phyloP scores from a whole-genome alignment of 2,329 filamentous ascomycete genomes.

The Verticillium nonalfalfae region DNA sequence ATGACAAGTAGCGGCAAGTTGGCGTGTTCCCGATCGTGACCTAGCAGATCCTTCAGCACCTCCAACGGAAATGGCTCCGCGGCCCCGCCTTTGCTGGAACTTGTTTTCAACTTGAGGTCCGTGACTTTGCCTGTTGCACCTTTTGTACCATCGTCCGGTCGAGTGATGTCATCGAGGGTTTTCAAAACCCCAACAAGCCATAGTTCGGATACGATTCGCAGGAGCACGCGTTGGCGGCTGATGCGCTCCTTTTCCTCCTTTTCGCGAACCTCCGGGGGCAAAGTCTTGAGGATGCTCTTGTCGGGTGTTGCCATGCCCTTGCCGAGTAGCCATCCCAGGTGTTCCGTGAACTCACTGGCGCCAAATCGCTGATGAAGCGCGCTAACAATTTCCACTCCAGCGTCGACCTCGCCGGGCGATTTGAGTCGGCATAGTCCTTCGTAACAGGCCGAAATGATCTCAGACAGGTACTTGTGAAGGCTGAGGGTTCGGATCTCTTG shows the following conservation, averaged over 20 bases:
- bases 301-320: constrained; percentile 89
- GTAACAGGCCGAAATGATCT: constrained; percentile 93
- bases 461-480: constrained; percentile 92
- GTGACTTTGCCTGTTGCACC: constrained; percentile 56
- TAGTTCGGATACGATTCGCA: constrained; percentile 88
- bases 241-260: constrained; percentile 94
- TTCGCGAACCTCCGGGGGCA: constrained; percentile 77
- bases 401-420: constrained; percentile 82
- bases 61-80: constrained; percentile 93
- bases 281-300: constrained; percentile 70
- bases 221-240: constrained; percentile 73
- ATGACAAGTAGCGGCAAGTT: constrained; percentile 89
- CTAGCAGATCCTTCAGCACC: constrained; percentile 93
- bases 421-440: constrained; percentile 92
- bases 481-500: constrained; percentile 87
- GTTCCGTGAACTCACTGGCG: constrained; percentile 81
- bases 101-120: constrained; percentile 49
- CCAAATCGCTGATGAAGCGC: constrained; percentile 95
- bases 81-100: constrained; percentile 52
- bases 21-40: constrained; percentile 85
- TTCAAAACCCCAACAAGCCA: constrained; percentile 89
- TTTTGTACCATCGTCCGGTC: constrained; percentile 57
- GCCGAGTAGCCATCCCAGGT: constrained; percentile 86
- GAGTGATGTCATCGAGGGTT: constrained; percentile 64
- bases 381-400: constrained; percentile 87